Evolutionary conservation across 106 monocot species (phyloP), one percentile per base, ranked within the genome.

Genomic region (Dioscorea alata): DNA sequence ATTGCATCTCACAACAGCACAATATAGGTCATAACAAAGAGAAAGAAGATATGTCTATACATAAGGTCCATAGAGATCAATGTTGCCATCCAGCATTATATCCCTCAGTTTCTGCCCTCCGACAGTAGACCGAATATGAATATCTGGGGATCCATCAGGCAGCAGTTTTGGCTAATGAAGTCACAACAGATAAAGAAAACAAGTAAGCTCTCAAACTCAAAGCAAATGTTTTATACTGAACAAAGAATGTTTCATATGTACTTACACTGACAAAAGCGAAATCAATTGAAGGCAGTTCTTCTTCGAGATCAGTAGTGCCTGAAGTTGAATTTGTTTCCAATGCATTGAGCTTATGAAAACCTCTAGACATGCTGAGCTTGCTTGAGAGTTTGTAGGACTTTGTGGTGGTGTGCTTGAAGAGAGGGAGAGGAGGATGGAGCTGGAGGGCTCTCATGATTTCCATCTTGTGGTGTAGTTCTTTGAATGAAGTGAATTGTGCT

Each of bases 31-130:
- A 64, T 51, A 23, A 61, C 54, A 33, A 24, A 56, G 23, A 13
- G 1, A 32, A 4, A 25, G 4, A 32, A 48, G 51, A 18, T 25
- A 8, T 22, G 13, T 49, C 33, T 16, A 83, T 76, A 90, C 94
- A 66, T 94, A 94, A 33, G 94, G 94, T 28, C 94, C 94, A 64
- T 94, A 91, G 15, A 95, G 78, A 80, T 95, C 91, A 51, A 95
- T 88, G 83, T 95, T 16, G 58, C n/a, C 20, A 50, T 90, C 88
- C 17, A 95, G 81, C 94, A 95, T 95, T 68, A 95, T 88, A 59
- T 95, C 83, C 73, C 94, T 85, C 18, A 95, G 77, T 66, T 88
- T 95, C 85, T 82, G 85, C 13, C 94, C 94, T 6, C 94, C 88
- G 63, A 76, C 60, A 19, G 88, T 83, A 23, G 88, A 78, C 22